A percentile compares a stretch with the other conserved stretches of the same genome.
phyloP scores from a whole-genome alignment of 345 rosid genomes.

The Lepidium sativum region DNA sequence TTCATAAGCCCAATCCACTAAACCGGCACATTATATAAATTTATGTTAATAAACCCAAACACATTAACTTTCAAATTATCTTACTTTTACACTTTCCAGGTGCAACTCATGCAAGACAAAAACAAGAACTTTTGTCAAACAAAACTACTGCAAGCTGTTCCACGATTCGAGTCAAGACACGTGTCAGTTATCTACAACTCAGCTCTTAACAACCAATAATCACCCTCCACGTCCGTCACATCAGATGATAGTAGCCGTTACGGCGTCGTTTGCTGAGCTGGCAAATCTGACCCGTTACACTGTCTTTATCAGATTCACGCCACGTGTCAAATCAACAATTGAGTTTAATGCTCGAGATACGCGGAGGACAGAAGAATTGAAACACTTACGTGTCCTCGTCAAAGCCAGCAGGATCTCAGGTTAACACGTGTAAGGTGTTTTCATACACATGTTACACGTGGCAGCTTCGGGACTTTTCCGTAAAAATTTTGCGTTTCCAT shows the following conservation, averaged over 20 bases:
- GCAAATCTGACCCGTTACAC: background rate
- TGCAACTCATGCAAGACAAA: conserved; percentile 23
- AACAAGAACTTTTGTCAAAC: background rate
- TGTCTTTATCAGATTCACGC: background rate
- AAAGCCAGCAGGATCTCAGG: conserved; percentile 12
- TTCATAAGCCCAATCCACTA: too few species aligned
- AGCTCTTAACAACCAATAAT: background rate
- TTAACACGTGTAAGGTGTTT: conserved; percentile 16
- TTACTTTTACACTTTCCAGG: conserved; percentile 8
- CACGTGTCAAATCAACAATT: background rate
- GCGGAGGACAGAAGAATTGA: background rate
- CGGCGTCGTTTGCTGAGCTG: conserved; percentile 19
- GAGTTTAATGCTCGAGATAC: conserved; percentile 14
- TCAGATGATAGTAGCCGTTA: background rate
- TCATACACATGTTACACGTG: conserved; percentile 10
- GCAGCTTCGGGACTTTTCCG: background rate
- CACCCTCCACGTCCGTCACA: background rate
- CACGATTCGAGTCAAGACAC: background rate
- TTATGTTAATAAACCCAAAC: too few species aligned
- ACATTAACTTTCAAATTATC: background rate
- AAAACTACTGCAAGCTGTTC: background rate
- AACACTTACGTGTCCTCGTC: conserved; percentile 22
- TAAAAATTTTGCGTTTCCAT: conserved; percentile 8
- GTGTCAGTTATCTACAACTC: background rate
- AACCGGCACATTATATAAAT: too few species aligned